phyloP scores from a whole-genome alignment of 1,284 basidiomycete genomes.

The Rhodotorula sp. region DNA sequence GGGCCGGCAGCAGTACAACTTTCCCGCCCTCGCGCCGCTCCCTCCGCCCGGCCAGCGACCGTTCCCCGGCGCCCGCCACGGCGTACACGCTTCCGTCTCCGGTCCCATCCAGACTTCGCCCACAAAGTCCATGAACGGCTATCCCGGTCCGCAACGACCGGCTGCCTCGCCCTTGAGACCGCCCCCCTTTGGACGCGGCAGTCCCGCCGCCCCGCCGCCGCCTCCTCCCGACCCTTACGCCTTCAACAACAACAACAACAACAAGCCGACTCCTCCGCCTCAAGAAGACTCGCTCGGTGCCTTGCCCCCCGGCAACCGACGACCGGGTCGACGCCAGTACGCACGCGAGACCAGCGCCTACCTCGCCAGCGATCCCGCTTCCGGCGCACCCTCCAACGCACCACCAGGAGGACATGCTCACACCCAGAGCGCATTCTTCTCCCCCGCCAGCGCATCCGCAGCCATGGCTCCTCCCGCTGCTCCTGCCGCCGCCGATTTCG shows the following conservation, averaged over 20 bases:
- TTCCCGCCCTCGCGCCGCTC: conserved; percentile 41
- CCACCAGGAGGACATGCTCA: conserved; percentile 27
- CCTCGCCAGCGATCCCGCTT: conserved; percentile 30
- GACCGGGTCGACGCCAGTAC: conserved; percentile 29
- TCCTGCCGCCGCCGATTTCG: background rate
- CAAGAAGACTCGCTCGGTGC: conserved; percentile 13
- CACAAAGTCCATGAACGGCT: conserved; percentile 42
- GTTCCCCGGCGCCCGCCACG: conserved; percentile 37
- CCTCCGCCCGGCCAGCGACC: conserved; percentile 30
- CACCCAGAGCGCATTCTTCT: conserved; percentile 32
- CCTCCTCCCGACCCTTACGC: conserved; percentile 1
- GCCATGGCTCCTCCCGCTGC: background rate
- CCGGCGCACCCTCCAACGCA: no score
- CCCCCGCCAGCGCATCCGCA: conserved; percentile 20
- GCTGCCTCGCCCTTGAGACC: conserved; percentile 23
- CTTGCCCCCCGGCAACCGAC: background rate
- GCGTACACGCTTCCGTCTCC: conserved; percentile 46
- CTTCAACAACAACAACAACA: background rate
- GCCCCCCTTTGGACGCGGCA: background rate
- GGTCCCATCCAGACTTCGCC: conserved; percentile 47
- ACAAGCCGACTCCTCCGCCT: background rate
- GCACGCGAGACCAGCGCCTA: conserved; percentile 36
- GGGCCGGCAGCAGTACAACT: conserved; percentile 50
- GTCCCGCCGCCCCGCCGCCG: background rate
- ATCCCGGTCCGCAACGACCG: conserved; percentile 36